Base-by-base conservation (phyloP, 2,329 filamentous ascomycete species). In the Gaeumannomyces tritici region DNA sequence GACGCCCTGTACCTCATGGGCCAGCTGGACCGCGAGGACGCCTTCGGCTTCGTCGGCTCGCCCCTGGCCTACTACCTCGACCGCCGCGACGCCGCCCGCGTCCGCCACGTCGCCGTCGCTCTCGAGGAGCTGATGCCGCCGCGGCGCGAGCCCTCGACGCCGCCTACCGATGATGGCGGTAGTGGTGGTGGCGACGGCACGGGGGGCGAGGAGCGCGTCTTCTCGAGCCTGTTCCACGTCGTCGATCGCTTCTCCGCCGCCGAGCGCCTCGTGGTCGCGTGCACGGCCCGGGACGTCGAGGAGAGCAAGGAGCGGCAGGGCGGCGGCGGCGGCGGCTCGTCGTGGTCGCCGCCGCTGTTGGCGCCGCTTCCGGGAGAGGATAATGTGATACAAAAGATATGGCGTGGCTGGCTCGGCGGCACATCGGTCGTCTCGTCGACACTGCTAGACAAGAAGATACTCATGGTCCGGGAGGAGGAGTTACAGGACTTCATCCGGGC, bases 21-120 rank as follows among this genome's bases (percentile, higher is more conserved):
- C 61, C 77, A 80, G 68, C 72, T 82, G 13, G 78, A 81, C 71
- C 77, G 78, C 15, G 76, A 73, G 68, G 76, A 80, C 66, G 71
- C 68, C 55, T 75, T 76, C 71, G 79, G 78, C 29, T 76, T 79
- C 73, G 42, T 51, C 42, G 78, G 75, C 71, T 72, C 73, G 61
- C 78, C 80, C 29, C 77, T 80, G 77, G 74, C 77, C 58, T 80
- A 81, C 67, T 82, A 81, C 67, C 64, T 82, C 26, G 68, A 70
- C 21, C 68, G 69, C n/a, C 71, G 74, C 62, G 79, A 81, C 67
- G 75, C 77, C 35, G 65, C 65, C 18, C 75, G 78, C 31, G 79
- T 82, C 61, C 70, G 73, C 28, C 73, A 76, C 65, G 71, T 80
- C 8, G 79, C 76, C 6, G 75, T 77, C 63, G 72, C 76, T 1